These are phyloP conservation scores for Monilinia aucupariae DNA, from an alignment of 2,329 filamentous ascomycete species.

Conservation along the genomic window DNA sequence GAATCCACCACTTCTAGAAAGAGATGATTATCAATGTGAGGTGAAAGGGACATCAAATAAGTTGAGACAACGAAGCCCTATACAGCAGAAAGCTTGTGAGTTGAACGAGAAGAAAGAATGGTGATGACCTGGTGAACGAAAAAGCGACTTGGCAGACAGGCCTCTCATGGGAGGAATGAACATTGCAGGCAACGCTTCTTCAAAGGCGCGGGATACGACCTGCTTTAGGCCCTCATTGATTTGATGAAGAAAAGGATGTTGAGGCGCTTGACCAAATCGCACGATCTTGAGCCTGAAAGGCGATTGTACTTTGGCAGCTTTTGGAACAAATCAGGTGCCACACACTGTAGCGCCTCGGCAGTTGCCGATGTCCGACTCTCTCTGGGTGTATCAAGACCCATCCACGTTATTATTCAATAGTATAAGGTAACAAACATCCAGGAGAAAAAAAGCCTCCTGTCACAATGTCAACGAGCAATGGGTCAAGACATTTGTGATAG, in stretches of 20 bases:
- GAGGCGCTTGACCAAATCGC: background rate
- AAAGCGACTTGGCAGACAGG: background rate
- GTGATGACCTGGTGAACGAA: fast-evolving
- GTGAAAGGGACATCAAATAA: background rate
- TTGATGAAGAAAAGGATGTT: background rate
- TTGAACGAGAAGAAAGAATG: background rate
- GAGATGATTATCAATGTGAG: background rate
- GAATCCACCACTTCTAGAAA: background rate
- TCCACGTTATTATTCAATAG: background rate
- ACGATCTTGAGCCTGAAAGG: background rate
- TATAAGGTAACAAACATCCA: background rate
- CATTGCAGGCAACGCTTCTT: background rate
- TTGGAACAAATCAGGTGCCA: background rate
- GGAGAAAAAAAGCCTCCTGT: background rate
- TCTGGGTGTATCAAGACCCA: background rate
- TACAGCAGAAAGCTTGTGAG: background rate
- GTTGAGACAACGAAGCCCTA: background rate
- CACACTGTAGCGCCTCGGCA: too few relatives aligned
- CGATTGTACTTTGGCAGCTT: background rate
- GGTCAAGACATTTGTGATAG: background rate
- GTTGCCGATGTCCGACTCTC: background rate
- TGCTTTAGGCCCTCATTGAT: too few relatives aligned
- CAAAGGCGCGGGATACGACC: background rate
- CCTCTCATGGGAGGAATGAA: background rate
- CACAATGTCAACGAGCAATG: background rate